Evolutionary conservation across 176 grass and related monocot genomes (phyloP).

Genomic region (Ampelocalamus luodianensis): DNA sequence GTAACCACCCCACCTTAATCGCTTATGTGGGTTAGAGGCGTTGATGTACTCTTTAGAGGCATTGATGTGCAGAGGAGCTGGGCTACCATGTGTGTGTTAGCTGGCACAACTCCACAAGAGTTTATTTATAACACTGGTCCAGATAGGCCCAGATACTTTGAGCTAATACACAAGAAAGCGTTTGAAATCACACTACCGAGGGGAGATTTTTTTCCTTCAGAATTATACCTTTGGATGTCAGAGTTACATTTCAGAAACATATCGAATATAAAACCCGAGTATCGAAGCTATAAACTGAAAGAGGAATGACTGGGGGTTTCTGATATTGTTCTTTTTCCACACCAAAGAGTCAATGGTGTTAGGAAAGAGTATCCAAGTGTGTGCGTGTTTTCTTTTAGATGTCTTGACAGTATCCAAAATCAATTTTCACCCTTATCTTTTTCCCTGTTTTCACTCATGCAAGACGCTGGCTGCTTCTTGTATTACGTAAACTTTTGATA

Average conservation of each 20-base stretch:
- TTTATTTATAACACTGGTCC: constrained; percentile 33
- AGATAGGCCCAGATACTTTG: not conserved
- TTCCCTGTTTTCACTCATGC: not conserved
- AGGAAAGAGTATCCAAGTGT: not conserved
- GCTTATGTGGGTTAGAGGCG: not conserved
- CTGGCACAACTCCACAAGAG: not conserved
- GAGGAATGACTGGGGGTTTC: constrained; percentile 9
- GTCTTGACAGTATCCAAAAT: not conserved
- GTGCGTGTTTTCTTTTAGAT: constrained; percentile 22
- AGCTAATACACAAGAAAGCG: constrained; percentile 6
- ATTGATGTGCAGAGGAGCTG: not conserved
- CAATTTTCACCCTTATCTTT: not conserved
- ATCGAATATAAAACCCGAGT: not conserved
- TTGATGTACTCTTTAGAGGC: not conserved
- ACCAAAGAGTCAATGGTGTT: not conserved
- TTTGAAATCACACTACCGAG: constrained; percentile 11
- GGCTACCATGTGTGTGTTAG: not conserved
- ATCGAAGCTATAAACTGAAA: not conserved
- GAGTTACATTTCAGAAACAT: constrained; percentile 7
- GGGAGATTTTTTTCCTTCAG: not conserved
- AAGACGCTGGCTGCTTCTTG: not conserved
- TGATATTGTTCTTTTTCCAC: not conserved
- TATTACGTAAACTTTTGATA: not conserved
- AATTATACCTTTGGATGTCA: not conserved
- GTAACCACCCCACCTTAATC: not conserved